Conservation (phyloP, 2,329 filamentous ascomycete genomes). For the Mollisiaceae sp. region DNA sequence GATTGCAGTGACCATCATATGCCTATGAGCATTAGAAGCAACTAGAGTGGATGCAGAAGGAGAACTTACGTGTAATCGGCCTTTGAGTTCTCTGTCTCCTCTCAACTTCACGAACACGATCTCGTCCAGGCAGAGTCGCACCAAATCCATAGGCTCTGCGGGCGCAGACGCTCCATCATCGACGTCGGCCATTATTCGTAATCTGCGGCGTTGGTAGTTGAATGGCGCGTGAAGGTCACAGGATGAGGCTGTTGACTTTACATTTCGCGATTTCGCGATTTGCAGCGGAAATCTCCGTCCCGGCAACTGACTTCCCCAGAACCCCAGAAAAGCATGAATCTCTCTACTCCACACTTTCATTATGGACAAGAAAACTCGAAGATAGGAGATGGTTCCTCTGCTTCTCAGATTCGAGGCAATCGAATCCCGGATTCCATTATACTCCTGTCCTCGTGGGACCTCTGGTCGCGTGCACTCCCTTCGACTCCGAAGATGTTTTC, state of each 20-base stretch:
- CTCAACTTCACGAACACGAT: constrained; percentile 96
- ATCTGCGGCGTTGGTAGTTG: constrained; percentile 9
- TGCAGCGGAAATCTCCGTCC: constrained; percentile 4
- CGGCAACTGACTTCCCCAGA: background rate
- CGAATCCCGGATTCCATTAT: constrained; percentile 35
- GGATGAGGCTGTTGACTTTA: constrained; percentile 12
- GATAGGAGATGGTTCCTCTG: constrained; percentile 30
- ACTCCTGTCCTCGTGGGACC: constrained; percentile 32
- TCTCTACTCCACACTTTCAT: constrained; percentile 15
- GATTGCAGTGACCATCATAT: constrained; percentile 97
- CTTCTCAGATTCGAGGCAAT: constrained; percentile 34
- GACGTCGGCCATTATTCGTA: constrained; percentile 74
- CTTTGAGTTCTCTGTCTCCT: constrained; percentile 94
- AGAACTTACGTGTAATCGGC: constrained; percentile 82
- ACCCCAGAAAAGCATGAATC: constrained; percentile 13
- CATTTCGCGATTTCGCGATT: constrained; percentile 10
- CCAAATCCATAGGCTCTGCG: constrained; percentile 93
- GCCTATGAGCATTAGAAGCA: constrained; percentile 62
- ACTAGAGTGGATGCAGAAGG: background rate
- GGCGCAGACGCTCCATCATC: constrained; percentile 72
- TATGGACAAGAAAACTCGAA: background rate
- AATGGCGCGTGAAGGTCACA: constrained; percentile 5
- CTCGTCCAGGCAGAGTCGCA: constrained; percentile 92
- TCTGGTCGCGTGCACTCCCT: constrained; percentile 33
- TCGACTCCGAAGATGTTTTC: constrained; percentile 32